phyloP scores from a whole-genome alignment of 768 basidiomycete species.

The Gelatoporia subvermispora region DNA sequence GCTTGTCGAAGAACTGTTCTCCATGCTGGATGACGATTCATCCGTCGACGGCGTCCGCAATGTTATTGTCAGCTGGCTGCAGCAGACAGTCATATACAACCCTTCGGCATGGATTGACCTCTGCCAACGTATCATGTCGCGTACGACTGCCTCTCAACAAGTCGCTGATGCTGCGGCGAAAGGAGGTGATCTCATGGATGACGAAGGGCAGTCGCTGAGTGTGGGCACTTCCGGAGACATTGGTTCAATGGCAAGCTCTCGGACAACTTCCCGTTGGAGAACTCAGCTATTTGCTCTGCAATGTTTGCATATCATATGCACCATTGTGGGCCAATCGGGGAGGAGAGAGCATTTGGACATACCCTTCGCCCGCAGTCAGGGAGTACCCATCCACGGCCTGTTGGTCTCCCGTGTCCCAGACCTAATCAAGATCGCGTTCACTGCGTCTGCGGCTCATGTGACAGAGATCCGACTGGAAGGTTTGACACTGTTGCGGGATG shows the following conservation, averaged over 20 bases:
- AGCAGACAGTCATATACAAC: slow-evolving; percentile 88
- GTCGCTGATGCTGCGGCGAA: slow-evolving; percentile 56
- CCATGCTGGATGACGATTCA: slow-evolving; percentile 91
- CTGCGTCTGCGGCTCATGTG: slow-evolving; percentile 93
- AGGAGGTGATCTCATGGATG: slow-evolving; percentile 61
- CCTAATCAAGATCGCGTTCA: slow-evolving; percentile 96
- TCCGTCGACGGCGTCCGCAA: slow-evolving; percentile 90
- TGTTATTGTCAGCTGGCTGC: slow-evolving; percentile 91
- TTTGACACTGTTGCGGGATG: slow-evolving; percentile 81
- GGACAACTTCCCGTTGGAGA: slow-evolving; percentile 82
- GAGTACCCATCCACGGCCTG: slow-evolving; percentile 54
- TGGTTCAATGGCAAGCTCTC: slow-evolving; percentile 31
- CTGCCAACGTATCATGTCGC: slow-evolving; percentile 95
- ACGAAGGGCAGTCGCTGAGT: slow-evolving; percentile 91
- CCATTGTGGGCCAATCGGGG: slow-evolving; percentile 65
- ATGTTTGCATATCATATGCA: slow-evolving; percentile 87
- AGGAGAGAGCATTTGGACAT: slow-evolving; percentile 83
- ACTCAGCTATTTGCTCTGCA: slow-evolving; percentile 93
- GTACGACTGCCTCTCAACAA: slow-evolving; percentile 82
- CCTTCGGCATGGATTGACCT: slow-evolving; percentile 98
- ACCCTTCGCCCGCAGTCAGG: slow-evolving; percentile 56
- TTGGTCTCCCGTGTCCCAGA: slow-evolving; percentile 86
- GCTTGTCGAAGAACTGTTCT: slow-evolving; percentile 91
- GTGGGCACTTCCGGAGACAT: slow-evolving; percentile 44
- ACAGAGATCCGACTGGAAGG: slow-evolving; percentile 94